Evolutionary conservation across 352 stramenopile genomes (phyloP), one percentile per base, ranked within the genome.

Genomic region (Phytopythium chamaehyphon): DNA sequence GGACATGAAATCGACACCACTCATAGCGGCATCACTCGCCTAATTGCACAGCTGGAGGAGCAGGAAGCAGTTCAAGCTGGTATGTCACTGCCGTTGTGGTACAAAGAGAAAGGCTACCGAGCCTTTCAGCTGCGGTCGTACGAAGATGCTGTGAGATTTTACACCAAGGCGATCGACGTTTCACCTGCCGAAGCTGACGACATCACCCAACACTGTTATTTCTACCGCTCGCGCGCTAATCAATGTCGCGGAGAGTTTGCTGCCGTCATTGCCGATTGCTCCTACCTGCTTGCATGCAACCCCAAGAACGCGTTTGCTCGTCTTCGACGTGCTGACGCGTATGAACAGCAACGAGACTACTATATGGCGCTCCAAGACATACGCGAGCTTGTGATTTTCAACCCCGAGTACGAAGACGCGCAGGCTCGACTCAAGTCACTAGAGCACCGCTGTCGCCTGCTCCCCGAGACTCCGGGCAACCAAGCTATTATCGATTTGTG

Each of bases 81-180:
- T 11, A 56, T 80, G 16, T 44, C 55, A 18, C 44, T 82, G 5
- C 49, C 70, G 1, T 48, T 57, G 16, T 84, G 73, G 73, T 76
- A 79, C 57, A 84, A 84, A 46, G 62, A 76, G 46, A 74, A 96
- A 71, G 92, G 92, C 22, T 97, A 97, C 59, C 71, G 77, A 10
- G 93, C 90, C 31, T 97, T 98, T 69, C 93, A 97, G 64, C 49
- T 76, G 23, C 82, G 87, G 12, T 83, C 94, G 42, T 97, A 96
- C 54, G 71, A 76, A 21, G 64, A 90, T 36, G 92, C 92, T 23
- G 95, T 97, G 56, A 83, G 73, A 22, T 97, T 96, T 51, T 98
- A 98, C 77, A 92, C 91, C 39, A 88, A 95, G 33, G 92, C 90
- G 14, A 96, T 95, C 21, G 62, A 74, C 7, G 64, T 65, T 5